Conservation (phyloP, 163 green algal species). For the Chlorella variabilis region DNA sequence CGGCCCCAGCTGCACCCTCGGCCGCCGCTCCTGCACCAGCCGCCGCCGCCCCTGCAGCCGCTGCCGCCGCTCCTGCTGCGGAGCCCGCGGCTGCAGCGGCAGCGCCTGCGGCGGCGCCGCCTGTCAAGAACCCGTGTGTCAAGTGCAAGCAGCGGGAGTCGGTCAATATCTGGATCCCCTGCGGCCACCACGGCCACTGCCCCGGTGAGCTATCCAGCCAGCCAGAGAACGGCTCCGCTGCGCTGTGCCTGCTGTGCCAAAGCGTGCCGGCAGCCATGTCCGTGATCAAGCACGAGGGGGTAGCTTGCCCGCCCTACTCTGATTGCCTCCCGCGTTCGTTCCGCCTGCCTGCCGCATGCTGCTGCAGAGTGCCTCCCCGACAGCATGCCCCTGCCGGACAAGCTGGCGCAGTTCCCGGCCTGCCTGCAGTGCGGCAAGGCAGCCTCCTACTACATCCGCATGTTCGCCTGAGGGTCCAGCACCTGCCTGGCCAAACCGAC, state of each 20-base stretch:
- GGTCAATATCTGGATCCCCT: constrained; percentile 29
- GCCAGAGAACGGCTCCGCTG: constrained; percentile 70
- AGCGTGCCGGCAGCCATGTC: no score
- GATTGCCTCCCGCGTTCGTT: no score
- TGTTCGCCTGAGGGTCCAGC: background rate
- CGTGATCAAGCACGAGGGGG: no score
- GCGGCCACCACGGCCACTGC: constrained; percentile 36
- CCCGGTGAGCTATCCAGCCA: background rate
- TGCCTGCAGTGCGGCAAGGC: constrained; percentile 4
- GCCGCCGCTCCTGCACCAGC: background rate
- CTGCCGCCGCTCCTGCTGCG: background rate
- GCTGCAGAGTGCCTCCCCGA: constrained; percentile 26
- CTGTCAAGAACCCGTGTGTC: constrained; percentile 7
- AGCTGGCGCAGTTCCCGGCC: constrained; percentile 15
- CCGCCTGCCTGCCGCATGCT: no score
- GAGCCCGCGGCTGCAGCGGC: background rate
- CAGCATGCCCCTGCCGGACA: background rate
- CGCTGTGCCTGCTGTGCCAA: constrained; percentile 65
- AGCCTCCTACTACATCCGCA: constrained; percentile 11
- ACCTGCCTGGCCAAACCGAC: no score
- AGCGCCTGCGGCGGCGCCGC: background rate
- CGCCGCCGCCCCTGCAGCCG: background rate
- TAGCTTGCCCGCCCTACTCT: no score
- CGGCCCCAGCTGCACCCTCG: background rate
- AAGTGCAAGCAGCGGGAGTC: constrained; percentile 6